Percentiles rank a stretch among this genome's conserved stretches.
phyloP scores from a whole-genome alignment of 768 basidiomycete genomes.

The Podaxis sp. region DNA sequence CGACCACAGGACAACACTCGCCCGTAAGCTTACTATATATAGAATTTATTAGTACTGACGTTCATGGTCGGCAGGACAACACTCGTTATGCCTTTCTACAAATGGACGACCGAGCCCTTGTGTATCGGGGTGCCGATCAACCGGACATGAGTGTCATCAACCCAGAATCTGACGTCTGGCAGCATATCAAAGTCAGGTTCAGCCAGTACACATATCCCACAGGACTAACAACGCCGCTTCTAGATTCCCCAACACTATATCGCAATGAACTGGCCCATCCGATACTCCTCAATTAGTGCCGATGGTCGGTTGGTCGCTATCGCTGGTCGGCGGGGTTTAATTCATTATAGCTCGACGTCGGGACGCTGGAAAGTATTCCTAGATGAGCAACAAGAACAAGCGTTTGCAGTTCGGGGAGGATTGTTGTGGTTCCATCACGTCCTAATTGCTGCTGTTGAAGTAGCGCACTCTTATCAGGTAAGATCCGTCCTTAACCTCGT shows the following conservation, averaged over 20 bases:
- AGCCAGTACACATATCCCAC: background rate
- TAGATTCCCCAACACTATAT: conserved; percentile 90
- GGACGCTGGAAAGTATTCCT: conserved; percentile 94
- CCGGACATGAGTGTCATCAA: conserved; percentile 98
- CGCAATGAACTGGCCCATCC: conserved; percentile 89
- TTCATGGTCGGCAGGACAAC: conserved; percentile 61
- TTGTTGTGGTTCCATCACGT: conserved; percentile 97
- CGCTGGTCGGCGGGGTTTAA: conserved; percentile 85
- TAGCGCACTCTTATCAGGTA: conserved; percentile 74
- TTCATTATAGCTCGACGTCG: conserved; percentile 91
- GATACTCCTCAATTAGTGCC: conserved; percentile 83
- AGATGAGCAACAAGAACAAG: conserved; percentile 78
- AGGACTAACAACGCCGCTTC: background rate
- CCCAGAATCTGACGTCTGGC: conserved; percentile 97
- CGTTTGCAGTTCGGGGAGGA: conserved; percentile 85
- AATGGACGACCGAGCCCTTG: conserved; percentile 88
- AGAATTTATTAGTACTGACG: background rate
- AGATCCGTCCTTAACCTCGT: conserved; percentile 15
- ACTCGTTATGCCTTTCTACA: conserved; percentile 94
- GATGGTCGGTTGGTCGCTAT: conserved; percentile 92
- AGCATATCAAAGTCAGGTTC: conserved; percentile 76
- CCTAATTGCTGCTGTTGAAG: conserved; percentile 85
- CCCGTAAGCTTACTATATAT: conserved; percentile 53
- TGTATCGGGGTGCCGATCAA: conserved; percentile 95
- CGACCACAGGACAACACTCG: conserved; percentile 85